Evolutionary conservation across 257 asterid species (phyloP), one percentile per base, ranked within the genome.

Genomic region (Salvia hispanica): DNA sequence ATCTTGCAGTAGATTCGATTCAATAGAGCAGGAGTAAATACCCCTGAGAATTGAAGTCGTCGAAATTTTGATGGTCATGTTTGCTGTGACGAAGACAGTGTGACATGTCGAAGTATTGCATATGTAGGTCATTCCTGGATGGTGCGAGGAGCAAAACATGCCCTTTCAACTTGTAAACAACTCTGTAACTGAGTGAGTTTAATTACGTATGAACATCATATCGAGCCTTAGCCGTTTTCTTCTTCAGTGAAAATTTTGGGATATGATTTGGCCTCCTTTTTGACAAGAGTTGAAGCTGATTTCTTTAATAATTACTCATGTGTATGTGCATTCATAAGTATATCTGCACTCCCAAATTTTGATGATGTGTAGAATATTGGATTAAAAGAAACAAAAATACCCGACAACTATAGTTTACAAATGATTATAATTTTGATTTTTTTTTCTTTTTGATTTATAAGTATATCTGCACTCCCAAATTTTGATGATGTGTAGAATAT

Each of bases 1-100:
- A 47, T 69, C 51, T 68, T 62, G 69, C 55, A 36, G 67, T 65
- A 66, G 67, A 67, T 59, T 64, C 76, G 78, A 62, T 78, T 64
- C 59, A 47, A 12, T 60, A 57, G 82, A 58, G 72, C 59, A 68
- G 56, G 75, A 70, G 74, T 46, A 51, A 10, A 73, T 14, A 13
- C 52, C 25, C 21, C 37, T 25, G 69, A 67, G 66, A 33, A 66
- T 37, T 25, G 44, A 67, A 71, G 33, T 25, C 52, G 6, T 45
- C 9, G 66, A 76, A 40, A 64, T 63, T 1, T 66, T 56, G 52
- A 11, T 54, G 44, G 60, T 65, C 36, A 18, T 60, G 12, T 64
- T 76, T 63, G 64, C 65, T 55, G 69, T 14, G 72, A 70, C 15
- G 12, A 45, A 42, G 25, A 44, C 57, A 47, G 45, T 9, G 14